phyloP scores from a whole-genome alignment of 768 basidiomycete genomes.

The Suillus weaverae region DNA sequence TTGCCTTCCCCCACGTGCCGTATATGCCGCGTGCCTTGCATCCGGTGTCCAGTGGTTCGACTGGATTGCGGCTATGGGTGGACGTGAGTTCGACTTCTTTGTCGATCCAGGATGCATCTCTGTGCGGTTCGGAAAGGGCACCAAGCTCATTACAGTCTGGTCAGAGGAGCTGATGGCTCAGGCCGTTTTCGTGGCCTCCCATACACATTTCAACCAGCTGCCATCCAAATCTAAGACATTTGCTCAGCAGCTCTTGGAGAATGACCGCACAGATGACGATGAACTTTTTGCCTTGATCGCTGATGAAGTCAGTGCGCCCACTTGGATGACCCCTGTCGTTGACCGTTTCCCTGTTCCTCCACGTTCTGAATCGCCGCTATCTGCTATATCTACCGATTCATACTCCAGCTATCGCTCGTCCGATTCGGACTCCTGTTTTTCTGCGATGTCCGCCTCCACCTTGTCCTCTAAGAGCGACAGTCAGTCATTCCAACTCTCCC shows the following conservation, averaged over 20 bases:
- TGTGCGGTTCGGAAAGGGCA: slow-evolving; percentile 51
- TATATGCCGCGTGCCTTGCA: slow-evolving; percentile 70
- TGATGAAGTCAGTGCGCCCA: slow-evolving; percentile 65
- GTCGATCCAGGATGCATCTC: slow-evolving; percentile 80
- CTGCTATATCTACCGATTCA: slow-evolving; percentile 52
- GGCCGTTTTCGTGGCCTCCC: slow-evolving; percentile 14
- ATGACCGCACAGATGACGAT: slow-evolving; percentile 71
- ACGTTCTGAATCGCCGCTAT: slow-evolving; percentile 60
- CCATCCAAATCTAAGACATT: slow-evolving; percentile 50
- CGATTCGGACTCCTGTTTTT: slow-evolving; percentile 72
- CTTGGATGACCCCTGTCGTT: slow-evolving; percentile 67
- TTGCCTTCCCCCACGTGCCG: slow-evolving; percentile 66
- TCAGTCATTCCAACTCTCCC: slow-evolving; percentile 54
- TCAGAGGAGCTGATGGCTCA: slow-evolving; percentile 48
- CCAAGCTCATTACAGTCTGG: slow-evolving; percentile 65
- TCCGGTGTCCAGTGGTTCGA: slow-evolving; percentile 77
- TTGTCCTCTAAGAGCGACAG: slow-evolving; percentile 46
- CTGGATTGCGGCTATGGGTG: slow-evolving; percentile 72
- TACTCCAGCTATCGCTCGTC: slow-evolving; percentile 62
- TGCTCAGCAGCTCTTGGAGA: slow-evolving; percentile 72
- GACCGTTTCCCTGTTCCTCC: slow-evolving; percentile 55
- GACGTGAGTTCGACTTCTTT: slow-evolving; percentile 74
- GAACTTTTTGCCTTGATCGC: slow-evolving; percentile 75
- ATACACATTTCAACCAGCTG: slow-evolving; percentile 18
- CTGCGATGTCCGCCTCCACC: slow-evolving; percentile 57